Evolutionary conservation across 2,329 filamentous ascomycete species (phyloP), one percentile per base, ranked within the genome.

Genomic region (Sporothrix schenckii): DNA sequence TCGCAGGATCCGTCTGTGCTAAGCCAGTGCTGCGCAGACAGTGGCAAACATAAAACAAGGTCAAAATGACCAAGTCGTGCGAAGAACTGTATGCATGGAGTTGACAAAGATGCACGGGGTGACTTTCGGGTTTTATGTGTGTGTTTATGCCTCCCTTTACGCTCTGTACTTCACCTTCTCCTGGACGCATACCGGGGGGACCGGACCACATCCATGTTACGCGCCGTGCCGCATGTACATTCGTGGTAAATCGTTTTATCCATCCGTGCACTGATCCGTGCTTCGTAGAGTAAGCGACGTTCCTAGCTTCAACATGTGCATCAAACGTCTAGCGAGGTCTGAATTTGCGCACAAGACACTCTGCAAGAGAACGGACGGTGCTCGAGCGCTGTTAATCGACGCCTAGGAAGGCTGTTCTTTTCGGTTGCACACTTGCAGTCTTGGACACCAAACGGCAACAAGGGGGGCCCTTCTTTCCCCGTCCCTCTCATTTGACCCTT

Each of bases 301-400:
- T 27, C 58, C 39, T 10, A 63, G 58, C 41, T 14, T 63, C 24
- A 61, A 61, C 44, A 27, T 47, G 58, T 19, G 58, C 58, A 63
- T 47, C 58, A 63, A 63, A 19, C 58, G 6, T 16, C 6, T 4
- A 27, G 21, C 14, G 10, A 16, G 47, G 44, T n/a, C 39, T 58
- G 58, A 9, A 9, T 34, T n/a, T 24, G 44, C 44, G 21, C 58
- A 19, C n/a, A 63, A 47, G 10, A 27, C 58, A 13, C n/a, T 27
- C 47, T n/a, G 39, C 58, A 60, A 19, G 21, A 27, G 58, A 63
- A 44, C 39, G 41, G 58, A 63, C 58, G 21, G 14, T 16, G 58
- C 58, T 63, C 39, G 58, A 63, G 58, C 58, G 58, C 21, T 27
- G 39, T 63, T 63, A 39, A 63, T 63, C 58, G 58, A 63, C 58